phyloP scores from a whole-genome alignment of 352 stramenopile genomes.

The Hyaloperonospora arabidopsidis region DNA sequence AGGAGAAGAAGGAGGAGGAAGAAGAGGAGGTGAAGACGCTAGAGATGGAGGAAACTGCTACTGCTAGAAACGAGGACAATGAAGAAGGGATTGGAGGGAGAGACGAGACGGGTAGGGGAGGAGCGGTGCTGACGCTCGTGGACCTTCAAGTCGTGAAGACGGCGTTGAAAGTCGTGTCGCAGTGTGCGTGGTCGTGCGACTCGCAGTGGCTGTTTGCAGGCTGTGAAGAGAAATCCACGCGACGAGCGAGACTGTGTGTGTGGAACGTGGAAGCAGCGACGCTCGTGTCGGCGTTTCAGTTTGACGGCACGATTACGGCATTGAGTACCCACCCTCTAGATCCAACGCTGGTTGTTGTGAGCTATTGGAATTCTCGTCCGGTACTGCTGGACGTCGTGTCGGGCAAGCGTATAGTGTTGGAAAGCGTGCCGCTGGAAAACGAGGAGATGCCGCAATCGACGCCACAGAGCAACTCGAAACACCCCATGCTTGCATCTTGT shows the following conservation, averaged over 20 bases:
- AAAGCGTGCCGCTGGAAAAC: constrained; percentile 42
- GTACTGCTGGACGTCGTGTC: constrained; percentile 46
- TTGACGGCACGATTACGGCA: constrained; percentile 47
- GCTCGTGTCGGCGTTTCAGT: constrained; percentile 50
- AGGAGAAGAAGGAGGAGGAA: constrained; percentile 22
- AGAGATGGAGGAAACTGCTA: constrained; percentile 15
- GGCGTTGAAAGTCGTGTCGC: constrained; percentile 53
- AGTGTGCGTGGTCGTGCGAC: constrained; percentile 62
- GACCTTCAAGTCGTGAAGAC: constrained; percentile 48
- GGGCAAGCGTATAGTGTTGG: constrained; percentile 23
- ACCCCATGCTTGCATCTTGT: constrained; percentile 45
- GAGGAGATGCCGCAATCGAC: constrained; percentile 39
- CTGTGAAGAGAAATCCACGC: constrained; percentile 61
- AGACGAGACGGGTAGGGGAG: constrained; percentile 15
- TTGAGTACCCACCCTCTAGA: constrained; percentile 50
- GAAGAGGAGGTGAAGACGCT: constrained; percentile 31
- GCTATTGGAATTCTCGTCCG: constrained; percentile 47
- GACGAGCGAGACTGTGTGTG: constrained; percentile 47
- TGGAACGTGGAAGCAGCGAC: constrained; percentile 58
- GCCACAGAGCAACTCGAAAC: constrained; percentile 40
- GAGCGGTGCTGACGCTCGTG: constrained; percentile 29
- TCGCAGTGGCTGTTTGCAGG: constrained; percentile 49
- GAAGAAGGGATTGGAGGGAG: constrained; percentile 1
- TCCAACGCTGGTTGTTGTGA: constrained; percentile 48
- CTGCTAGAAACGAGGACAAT: no score